Base-by-base conservation (phyloP, 1,284 basidiomycete genomes). In the Malassezia arunalokei region DNA sequence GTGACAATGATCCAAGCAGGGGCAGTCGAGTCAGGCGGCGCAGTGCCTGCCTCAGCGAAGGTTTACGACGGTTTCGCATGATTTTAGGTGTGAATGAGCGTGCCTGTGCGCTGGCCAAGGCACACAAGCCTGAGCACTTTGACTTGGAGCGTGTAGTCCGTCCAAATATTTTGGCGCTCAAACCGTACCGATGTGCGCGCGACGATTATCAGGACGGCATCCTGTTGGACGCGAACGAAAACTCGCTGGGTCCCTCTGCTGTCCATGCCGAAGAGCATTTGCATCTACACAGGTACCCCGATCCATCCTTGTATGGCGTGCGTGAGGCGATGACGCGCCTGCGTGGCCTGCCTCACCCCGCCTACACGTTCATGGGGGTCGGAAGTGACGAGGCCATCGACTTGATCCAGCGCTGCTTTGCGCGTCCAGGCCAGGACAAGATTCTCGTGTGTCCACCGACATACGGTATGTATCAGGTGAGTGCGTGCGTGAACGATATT, bases 141-240 rank as follows among this genome's bases (percentile, higher is more conserved):
- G 40, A 41, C 8, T 58, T 75, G 29, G 63, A 67, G 17, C 40
- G 58, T 38, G 60, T 88, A 52, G 86, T 96, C 64, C 81, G 92
- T 28, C 85, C 87, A 14, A 98, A 98, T 73, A 95, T 99, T 65
- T 83, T 95, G 49, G 77, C 86, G 1, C 78, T 98, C 15, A 82
- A 85, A 56, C 94, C 94, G 0, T 98, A 99, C 76, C 83, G 91
- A 30, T 95, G 89, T 66, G 94, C 94, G 1, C 79, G 92, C 48
- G 94, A 99, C 70, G 92, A 98, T 77, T 99, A 95, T 76, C 83
- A 84, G 43, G 78, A 81, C 1, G 91, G 91, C 27, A 84, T 96
- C 63, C 81, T 99, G n/a, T 81, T 99, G 31, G 94, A 99, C 66
- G 94, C 94, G 30, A 98, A 96, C 75, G 92, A 98, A 77, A 96